Conservation (phyloP, 2,329 filamentous ascomycete species). For the Colletotrichum chrysophilum region DNA sequence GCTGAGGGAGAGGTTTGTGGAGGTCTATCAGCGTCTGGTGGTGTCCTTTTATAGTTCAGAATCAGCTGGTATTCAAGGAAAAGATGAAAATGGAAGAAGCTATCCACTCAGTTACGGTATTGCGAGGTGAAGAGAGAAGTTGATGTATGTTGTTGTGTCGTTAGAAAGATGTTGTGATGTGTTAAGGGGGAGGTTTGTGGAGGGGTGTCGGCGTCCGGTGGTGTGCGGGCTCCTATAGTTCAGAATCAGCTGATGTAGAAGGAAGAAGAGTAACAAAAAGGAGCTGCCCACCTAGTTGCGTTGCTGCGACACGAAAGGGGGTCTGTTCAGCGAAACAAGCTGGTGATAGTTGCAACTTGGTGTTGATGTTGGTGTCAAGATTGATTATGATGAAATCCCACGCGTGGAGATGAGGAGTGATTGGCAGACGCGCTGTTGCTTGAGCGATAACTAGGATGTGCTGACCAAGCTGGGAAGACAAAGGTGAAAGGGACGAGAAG, state of each 20-base stretch:
- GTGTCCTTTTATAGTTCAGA: background rate
- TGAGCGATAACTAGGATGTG: no score
- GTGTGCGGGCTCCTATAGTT: background rate
- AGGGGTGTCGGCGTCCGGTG: background rate
- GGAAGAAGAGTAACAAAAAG: background rate
- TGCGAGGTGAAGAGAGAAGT: background rate
- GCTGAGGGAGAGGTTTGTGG: background rate
- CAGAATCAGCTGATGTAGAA: background rate
- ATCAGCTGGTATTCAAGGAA: background rate
- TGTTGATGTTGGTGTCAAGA: background rate
- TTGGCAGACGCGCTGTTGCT: background rate
- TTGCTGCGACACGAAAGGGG: background rate
- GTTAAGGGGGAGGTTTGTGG: background rate
- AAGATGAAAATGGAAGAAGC: background rate
- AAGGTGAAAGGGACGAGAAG: background rate
- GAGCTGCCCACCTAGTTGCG: fast-evolving
- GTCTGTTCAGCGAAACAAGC: background rate
- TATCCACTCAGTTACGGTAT: background rate
- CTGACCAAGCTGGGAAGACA: background rate
- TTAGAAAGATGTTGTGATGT: background rate
- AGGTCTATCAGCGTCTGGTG: background rate
- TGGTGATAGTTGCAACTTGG: background rate
- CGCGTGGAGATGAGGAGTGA: background rate
- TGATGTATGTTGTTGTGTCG: no score
- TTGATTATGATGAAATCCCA: background rate